Evolutionary conservation across 805 yeast genomes (phyloP).

Genomic region (Barnettozyma siamensis): DNA sequence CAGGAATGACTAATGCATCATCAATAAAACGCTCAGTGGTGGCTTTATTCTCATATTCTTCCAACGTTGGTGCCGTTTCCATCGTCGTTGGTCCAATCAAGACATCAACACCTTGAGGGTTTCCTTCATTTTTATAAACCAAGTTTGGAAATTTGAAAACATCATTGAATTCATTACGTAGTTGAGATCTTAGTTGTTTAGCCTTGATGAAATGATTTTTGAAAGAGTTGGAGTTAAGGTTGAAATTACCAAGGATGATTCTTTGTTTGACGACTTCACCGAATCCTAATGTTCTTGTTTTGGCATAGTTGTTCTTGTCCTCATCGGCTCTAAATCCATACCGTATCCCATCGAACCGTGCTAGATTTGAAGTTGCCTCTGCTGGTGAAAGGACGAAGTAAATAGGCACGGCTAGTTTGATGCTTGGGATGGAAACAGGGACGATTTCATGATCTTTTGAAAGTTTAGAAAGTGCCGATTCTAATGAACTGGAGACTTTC

Average conservation of each 20-base stretch:
- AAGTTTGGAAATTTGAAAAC: slow-evolving; percentile 52
- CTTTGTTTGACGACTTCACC: slow-evolving; percentile 83
- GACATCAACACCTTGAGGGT: slow-evolving; percentile 52
- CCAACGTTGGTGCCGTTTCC: slow-evolving; percentile 47
- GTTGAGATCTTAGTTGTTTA: slow-evolving; percentile 50
- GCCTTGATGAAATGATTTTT: slow-evolving; percentile 75
- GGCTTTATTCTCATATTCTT: slow-evolving; percentile 38
- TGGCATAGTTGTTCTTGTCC: slow-evolving; percentile 40
- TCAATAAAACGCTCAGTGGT: slow-evolving; percentile 64
- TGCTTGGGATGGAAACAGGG: slow-evolving; percentile 65
- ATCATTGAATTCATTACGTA: slow-evolving; percentile 61
- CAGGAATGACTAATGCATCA: slow-evolving; percentile 85
- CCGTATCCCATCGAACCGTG: slow-evolving; percentile 86
- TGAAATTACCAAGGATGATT: slow-evolving; percentile 80
- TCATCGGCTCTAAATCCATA: slow-evolving; percentile 56
- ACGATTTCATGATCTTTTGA: slow-evolving; percentile 40
- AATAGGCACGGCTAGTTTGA: slow-evolving; percentile 63
- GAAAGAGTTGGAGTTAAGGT: slow-evolving; percentile 66
- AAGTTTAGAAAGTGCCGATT: slow-evolving; percentile 38
- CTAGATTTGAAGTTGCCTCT: slow-evolving; percentile 88
- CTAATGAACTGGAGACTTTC: slow-evolving; percentile 44
- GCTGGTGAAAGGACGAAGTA: slow-evolving; percentile 88
- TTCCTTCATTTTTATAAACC: slow-evolving; percentile 21
- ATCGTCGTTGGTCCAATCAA: slow-evolving; percentile 70
- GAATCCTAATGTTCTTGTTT: slow-evolving; percentile 61